phyloP scores from a whole-genome alignment of 148 eudicot genomes.

The Cornus florida region DNA sequence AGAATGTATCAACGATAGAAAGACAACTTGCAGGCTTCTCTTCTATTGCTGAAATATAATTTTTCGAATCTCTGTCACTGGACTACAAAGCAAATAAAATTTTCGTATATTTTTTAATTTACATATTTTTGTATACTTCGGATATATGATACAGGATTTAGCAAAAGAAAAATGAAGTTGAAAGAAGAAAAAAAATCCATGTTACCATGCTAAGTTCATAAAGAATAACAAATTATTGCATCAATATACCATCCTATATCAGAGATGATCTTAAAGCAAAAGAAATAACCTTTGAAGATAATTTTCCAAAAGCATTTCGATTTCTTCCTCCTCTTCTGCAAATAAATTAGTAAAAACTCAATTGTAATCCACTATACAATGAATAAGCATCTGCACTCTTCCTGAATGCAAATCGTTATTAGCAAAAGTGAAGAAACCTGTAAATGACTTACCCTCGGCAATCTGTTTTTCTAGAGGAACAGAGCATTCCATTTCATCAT shows the following conservation, averaged over 20 bases:
- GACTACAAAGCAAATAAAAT: neutral
- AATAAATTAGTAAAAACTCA: slow-evolving; percentile 14
- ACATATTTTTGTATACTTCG: neutral
- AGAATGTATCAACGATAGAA: neutral
- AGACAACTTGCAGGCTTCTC: neutral
- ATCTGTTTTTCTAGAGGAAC: slow-evolving; percentile 77
- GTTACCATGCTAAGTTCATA: neutral
- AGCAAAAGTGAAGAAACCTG: neutral
- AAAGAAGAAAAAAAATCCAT: neutral
- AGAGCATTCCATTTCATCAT: slow-evolving; percentile 62
- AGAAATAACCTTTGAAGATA: slow-evolving; percentile 81
- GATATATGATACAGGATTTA: neutral
- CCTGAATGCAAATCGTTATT: neutral
- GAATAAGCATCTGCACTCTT: neutral
- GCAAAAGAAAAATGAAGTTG: neutral
- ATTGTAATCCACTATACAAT: neutral
- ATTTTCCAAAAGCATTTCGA: slow-evolving; percentile 96
- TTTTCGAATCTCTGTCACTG: neutral
- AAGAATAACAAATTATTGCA: neutral
- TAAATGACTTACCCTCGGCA: slow-evolving; percentile 68
- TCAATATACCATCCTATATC: neutral
- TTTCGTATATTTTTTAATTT: neutral
- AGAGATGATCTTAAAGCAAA: neutral
- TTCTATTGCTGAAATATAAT: neutral
- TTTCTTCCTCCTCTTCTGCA: slow-evolving; percentile 99